Evolutionary conservation across 345 rosid species (phyloP), one percentile per base, ranked within the genome.

Genomic region (Ailanthus altissimus): DNA sequence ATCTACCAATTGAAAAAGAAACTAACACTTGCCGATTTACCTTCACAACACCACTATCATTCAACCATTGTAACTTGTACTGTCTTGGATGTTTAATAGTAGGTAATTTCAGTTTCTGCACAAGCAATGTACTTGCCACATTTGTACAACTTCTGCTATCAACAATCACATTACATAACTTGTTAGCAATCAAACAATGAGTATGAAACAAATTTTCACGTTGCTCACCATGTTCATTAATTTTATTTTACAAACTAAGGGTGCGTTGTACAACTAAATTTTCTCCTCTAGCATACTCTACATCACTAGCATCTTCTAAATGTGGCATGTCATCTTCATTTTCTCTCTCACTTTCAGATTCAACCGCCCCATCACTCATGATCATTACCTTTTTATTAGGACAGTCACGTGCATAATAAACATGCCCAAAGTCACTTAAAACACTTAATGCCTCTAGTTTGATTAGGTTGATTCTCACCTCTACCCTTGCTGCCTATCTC

Each of bases 401-500:
- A 12, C 56, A 51, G 26, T 62, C 40, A 62, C 40, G 6, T 62
- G n/a, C 67, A 10, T 8, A 3, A 62, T 62, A 43, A 28, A 43
- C 67, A 62, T 62, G n/a, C 28, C 67, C 67, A 23, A 62, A 15
- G 42, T n/a, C 67, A 62, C 36, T 62, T 32, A 62, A 62, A 62
- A 32, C 38, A 32, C 38, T 32, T 32, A 32, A 32, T 32, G 38
- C 38, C 38, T 32, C 38, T 32, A 32, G 42, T 62, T 62, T 32
- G 42, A 62, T 32, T 25, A 62, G 45, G 5, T 62, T 25, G 67
- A 62, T 62, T 62, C 42, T 62, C 67, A 62, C 43, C 20, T 62
- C 36, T 28, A 62, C 42, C 67, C 28, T 28, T 62, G 67, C 67
- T 62, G 40, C 67, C 67, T 62, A 62, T 62, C 28, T 62, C 67